phyloP scores from a whole-genome alignment of 2,329 filamentous ascomycete species.

The Apiospora marii region DNA sequence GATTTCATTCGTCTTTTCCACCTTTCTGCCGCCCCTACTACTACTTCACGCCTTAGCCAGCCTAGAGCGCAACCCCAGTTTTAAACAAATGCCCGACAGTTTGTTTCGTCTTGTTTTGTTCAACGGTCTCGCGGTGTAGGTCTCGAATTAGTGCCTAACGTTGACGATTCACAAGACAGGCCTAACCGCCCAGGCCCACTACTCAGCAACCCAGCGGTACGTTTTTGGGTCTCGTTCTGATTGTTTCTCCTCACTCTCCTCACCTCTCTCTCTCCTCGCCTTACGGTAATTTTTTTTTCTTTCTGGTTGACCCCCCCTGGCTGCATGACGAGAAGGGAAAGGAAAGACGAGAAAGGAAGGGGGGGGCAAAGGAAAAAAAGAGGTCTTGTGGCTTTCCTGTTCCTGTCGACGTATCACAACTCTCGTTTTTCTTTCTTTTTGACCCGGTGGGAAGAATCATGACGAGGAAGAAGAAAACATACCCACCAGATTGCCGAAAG shows the following conservation, averaged over 20 bases:
- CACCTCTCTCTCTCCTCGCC: neutral
- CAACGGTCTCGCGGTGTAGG: conserved; percentile 21
- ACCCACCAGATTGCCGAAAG: neutral
- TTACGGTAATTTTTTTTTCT: neutral
- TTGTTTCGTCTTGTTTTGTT: conserved; percentile 19
- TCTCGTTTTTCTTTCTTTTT: neutral
- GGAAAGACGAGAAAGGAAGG: neutral
- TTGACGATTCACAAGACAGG: conserved; percentile 21
- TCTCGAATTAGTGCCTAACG: conserved; percentile 18
- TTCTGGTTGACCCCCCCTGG: neutral
- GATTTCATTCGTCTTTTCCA: neutral
- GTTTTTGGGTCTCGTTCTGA: conserved; percentile 10
- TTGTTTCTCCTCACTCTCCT: neutral
- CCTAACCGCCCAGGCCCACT: conserved; percentile 19
- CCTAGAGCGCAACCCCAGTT: neutral
- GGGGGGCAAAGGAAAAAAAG: neutral
- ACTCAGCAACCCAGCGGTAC: conserved; percentile 1
- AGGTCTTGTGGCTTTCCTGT: neutral
- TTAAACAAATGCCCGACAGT: conserved; percentile 18
- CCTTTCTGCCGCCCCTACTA: conserved; percentile 2
- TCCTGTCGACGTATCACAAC: conserved; percentile 1
- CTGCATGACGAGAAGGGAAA: neutral
- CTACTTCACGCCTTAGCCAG: neutral
- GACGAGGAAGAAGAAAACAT: conserved; percentile 1
- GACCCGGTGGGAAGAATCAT: conserved; percentile 1